Evolutionary conservation across 1,139 yeast genomes (phyloP).

Genomic region (Pichia sp.): DNA sequence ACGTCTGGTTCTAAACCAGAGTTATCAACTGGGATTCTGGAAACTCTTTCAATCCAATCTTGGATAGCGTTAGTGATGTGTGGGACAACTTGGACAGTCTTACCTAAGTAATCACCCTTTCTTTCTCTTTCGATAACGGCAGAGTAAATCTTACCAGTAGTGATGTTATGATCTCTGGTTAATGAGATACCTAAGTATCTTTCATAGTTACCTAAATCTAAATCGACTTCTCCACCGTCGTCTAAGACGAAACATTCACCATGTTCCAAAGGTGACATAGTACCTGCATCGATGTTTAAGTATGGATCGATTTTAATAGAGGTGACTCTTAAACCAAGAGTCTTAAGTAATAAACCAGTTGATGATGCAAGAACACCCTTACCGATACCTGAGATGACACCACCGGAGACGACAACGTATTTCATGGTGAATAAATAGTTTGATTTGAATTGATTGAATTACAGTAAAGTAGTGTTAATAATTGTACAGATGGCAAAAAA

Average conservation of each 20-base stretch:
- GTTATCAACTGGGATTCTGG: constrained; percentile 90
- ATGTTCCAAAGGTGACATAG: constrained; percentile 98
- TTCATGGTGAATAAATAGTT: constrained; percentile 52
- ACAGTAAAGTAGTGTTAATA: not conserved
- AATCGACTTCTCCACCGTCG: constrained; percentile 99
- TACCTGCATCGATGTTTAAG: constrained; percentile 99
- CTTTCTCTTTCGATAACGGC: constrained; percentile 94
- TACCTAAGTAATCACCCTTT: constrained; percentile 96
- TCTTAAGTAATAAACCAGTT: constrained; percentile 91
- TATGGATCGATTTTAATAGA: constrained; percentile 98
- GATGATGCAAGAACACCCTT: constrained; percentile 98
- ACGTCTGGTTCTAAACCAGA: constrained; percentile 88
- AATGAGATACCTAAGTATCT: constrained; percentile 91
- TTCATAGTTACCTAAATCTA: constrained; percentile 97
- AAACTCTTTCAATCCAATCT: constrained; percentile 96
- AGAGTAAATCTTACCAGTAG: constrained; percentile 96
- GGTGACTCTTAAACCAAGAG: constrained; percentile 91
- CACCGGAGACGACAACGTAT: constrained; percentile 99
- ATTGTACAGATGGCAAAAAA: too few relatives aligned
- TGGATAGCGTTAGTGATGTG: constrained; percentile 97
- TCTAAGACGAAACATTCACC: constrained; percentile 98
- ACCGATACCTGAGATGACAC: constrained; percentile 98
- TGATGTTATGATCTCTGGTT: constrained; percentile 92
- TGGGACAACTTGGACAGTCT: constrained; percentile 99
- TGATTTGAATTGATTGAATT: not conserved